phyloP scores from a whole-genome alignment of 2,329 filamentous ascomycete species.

The Fusarium sp. region DNA sequence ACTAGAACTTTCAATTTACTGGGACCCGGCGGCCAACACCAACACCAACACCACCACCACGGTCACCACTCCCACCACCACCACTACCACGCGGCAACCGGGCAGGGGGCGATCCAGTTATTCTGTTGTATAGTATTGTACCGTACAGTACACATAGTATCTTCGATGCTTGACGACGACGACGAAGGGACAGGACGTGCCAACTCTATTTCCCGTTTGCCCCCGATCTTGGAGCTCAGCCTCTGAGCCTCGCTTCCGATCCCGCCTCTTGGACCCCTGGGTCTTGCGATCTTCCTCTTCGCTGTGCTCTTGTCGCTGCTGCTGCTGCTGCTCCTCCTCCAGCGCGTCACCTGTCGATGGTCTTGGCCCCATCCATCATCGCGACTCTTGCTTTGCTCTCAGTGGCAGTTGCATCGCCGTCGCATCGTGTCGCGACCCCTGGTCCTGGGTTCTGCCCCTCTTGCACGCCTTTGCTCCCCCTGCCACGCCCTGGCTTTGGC shows the following conservation, averaged over 20 bases:
- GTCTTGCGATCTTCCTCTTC: constrained; percentile 9
- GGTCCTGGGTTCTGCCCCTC: constrained; percentile 41
- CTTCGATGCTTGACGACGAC: constrained; percentile 35
- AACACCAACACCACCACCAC: constrained; percentile 33
- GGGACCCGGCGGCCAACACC: constrained; percentile 30
- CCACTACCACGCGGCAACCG: constrained; percentile 40
- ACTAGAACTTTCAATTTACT: constrained; percentile 39
- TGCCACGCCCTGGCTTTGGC: constrained; percentile 41
- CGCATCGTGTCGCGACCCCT: constrained; percentile 42
- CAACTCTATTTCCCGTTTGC: constrained; percentile 29
- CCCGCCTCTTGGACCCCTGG: constrained; percentile 32
- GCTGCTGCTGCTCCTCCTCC: not conserved
- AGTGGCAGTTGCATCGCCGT: constrained; percentile 33
- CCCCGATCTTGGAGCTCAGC: constrained; percentile 25
- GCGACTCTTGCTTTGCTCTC: constrained; percentile 28
- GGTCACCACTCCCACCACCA: constrained; percentile 42
- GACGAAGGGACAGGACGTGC: constrained; percentile 7
- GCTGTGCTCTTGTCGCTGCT: not conserved
- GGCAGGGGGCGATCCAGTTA: constrained; percentile 38
- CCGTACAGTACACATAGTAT: constrained; percentile 9
- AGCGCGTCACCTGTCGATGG: constrained; percentile 26
- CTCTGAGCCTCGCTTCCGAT: constrained; percentile 32
- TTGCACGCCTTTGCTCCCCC: constrained; percentile 38
- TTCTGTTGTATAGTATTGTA: constrained; percentile 3
- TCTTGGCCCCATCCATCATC: constrained; percentile 39